These are phyloP conservation scores for Cryptosporidium andersoni DNA, from an alignment of 169 alveolate species.

Conservation along the genomic window DNA sequence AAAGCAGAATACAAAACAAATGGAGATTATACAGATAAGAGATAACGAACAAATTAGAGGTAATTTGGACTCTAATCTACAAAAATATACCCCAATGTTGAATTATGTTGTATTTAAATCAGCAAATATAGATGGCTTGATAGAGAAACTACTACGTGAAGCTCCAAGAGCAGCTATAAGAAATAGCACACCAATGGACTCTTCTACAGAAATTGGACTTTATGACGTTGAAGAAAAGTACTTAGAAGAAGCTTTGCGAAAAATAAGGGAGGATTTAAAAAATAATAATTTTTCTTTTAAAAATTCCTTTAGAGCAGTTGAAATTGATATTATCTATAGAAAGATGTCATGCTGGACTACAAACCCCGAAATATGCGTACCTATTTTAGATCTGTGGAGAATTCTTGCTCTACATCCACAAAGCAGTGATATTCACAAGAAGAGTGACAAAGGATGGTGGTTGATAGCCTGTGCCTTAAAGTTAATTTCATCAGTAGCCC, in stretches of 20 bases:
- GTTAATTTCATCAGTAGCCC: conserved; percentile 11
- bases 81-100: conserved; percentile 11
- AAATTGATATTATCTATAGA: conserved; percentile 44
- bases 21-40: neutral
- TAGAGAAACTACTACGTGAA: conserved; percentile 2
- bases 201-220: neutral
- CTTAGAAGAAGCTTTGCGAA: conserved; percentile 18
- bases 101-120: conserved; percentile 21
- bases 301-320: conserved; percentile 13
- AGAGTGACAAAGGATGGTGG: conserved; percentile 70
- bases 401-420: conserved; percentile 68
- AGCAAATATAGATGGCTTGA: conserved; percentile 47
- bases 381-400: conserved; percentile 57
- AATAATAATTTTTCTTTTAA: neutral
- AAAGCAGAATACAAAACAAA: neutral
- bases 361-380: neutral
- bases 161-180: neutral
- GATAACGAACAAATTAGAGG: neutral
- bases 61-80: neutral
- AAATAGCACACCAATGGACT: neutral
- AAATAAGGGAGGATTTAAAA: conserved; percentile 1
- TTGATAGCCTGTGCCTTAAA: conserved; percentile 14
- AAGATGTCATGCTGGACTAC: conserved; percentile 15
- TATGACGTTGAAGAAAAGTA: conserved; percentile 9
- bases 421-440: conserved; percentile 68